phyloP scores from a whole-genome alignment of 2,329 filamentous ascomycete genomes.

The Aureobasidium namibiae region DNA sequence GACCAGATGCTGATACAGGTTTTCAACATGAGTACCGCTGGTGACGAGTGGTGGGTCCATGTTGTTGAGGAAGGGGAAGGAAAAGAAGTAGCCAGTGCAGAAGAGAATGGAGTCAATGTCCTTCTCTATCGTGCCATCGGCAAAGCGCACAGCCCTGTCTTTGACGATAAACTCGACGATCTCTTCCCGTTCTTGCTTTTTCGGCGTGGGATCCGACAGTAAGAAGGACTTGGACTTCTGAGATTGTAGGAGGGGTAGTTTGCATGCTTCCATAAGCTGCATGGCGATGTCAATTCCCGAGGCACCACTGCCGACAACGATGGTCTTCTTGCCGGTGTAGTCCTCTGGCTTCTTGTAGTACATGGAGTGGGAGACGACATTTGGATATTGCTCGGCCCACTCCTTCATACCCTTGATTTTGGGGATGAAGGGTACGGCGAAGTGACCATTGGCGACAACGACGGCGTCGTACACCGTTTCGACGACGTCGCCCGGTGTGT shows the following conservation, averaged over 20 bases:
- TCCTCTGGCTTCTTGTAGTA: constrained; percentile 60
- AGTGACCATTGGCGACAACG: constrained; percentile 41
- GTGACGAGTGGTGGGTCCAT: constrained; percentile 51
- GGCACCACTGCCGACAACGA: constrained; percentile 77
- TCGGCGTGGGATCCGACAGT: constrained; percentile 29
- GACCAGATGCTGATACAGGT: constrained; percentile 73
- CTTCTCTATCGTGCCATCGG: constrained; percentile 55
- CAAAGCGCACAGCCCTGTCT: constrained; percentile 56
- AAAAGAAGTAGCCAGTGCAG: constrained; percentile 84
- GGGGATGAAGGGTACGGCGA: constrained; percentile 39
- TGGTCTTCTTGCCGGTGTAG: constrained; percentile 57
- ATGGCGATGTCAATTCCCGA: constrained; percentile 76
- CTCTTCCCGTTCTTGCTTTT: constrained; percentile 51
- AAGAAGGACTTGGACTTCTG: constrained; percentile 44
- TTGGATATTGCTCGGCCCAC: constrained; percentile 33
- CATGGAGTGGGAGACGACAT: constrained; percentile 53
- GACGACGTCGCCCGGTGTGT: constrained; percentile 16
- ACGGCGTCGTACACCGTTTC: constrained; percentile 43
- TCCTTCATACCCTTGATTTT: constrained; percentile 31
- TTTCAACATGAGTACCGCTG: constrained; percentile 60
- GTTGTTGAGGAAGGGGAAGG: constrained; percentile 60
- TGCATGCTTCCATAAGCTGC: constrained; percentile 60
- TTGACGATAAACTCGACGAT: constrained; percentile 48
- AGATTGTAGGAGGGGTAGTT: constrained; percentile 56
- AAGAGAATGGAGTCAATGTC: constrained; percentile 72